phyloP scores from a whole-genome alignment of 257 asterid genomes.

The Solanum virginianum region DNA sequence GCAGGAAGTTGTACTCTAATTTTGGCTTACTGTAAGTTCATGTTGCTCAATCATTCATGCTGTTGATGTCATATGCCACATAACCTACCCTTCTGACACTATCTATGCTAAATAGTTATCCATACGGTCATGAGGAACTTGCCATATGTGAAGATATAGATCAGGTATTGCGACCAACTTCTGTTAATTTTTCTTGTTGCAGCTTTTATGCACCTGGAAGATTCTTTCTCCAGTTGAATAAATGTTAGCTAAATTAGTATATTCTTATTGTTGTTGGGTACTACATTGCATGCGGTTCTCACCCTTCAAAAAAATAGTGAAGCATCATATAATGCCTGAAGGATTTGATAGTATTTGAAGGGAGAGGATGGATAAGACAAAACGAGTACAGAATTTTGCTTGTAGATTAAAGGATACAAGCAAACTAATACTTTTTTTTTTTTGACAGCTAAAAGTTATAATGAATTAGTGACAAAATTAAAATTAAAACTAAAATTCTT shows the following conservation, averaged over 20 bases:
- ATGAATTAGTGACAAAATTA: background rate
- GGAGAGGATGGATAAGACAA: background rate
- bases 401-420: background rate
- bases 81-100: background rate
- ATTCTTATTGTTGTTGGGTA: background rate
- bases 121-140: conserved; percentile 93
- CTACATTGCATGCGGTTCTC: background rate
- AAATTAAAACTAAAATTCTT: background rate
- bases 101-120: conserved; percentile 39
- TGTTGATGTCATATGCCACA: background rate
- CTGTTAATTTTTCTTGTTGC: background rate
- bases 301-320: background rate
- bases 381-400: background rate
- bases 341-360: background rate
- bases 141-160: conserved; percentile 81
- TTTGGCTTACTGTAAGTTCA: conserved; percentile 80
- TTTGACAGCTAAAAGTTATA: background rate
- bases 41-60: background rate
- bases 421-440: background rate
- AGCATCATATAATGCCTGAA: background rate
- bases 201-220: background rate
- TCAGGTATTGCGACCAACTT: conserved; percentile 35
- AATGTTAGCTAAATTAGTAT: background rate
- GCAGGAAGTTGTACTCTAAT: conserved; percentile 75
- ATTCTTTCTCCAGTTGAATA: background rate